Evolutionary conservation across 1,139 yeast species (phyloP), one percentile per base, ranked within the genome.

Genomic region (Kodamaea alishanica): DNA sequence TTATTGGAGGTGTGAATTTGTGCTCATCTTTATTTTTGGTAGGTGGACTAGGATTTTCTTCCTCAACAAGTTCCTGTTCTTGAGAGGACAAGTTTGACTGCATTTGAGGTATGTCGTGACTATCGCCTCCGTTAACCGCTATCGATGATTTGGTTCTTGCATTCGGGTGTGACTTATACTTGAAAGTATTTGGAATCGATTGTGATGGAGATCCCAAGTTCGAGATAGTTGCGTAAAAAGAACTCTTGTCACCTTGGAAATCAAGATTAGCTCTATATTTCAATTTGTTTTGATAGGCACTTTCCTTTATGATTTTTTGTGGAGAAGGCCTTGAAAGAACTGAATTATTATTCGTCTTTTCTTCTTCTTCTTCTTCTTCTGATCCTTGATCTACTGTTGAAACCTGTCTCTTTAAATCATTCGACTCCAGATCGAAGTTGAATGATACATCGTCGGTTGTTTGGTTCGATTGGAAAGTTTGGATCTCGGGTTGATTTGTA

Each of bases 111-210:
- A 28, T 12, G 24, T 7, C 9, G 40, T 30, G 24, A 39, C 37
- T 29, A 34, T 25, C 5, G 37, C 38, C 2, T 15, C 20, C 20
- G 20, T 41, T 34, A 2, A 39, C 43, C 8, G 56, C 62, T n/a
- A 67, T 52, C 12, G 51, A 53, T 5, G 58, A 45, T 47, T 70
- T 71, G 0, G 76, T 65, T 40, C 55, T 62, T 23, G 77, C 77
- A 47, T 70, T 71, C 7, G 76, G 75, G 46, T 68, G 73, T 8
- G 72, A 65, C 44, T 70, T 71, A 48, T 70, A 63, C 41, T 69
- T 63, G 56, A 71, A 71, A 0, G 77, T 71, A 46, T 71, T 71
- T 24, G 77, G 76, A 15, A 68, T 65, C 2, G 74, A 67, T 8
- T 51, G 53, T 3, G 61, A 46, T 2, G 63, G 58, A 7, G 65